Evolutionary conservation across 768 basidiomycete species (phyloP).

Genomic region (Gymnopilus junonius): DNA sequence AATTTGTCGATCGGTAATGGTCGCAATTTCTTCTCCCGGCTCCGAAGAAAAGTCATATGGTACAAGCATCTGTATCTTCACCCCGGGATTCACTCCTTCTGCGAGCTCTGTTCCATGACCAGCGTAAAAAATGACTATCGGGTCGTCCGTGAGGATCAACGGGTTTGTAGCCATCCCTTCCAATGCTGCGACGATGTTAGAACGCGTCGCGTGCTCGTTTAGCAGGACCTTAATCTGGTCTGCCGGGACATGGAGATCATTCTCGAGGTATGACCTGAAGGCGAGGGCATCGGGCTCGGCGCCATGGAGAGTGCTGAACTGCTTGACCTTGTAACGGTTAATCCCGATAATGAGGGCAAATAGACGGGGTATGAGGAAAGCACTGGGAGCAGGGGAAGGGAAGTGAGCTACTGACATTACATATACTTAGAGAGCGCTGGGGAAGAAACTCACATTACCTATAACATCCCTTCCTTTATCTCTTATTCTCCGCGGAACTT

Average conservation of each 20-base stretch:
- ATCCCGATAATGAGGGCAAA: conserved; percentile 18
- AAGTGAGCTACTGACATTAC: background rate
- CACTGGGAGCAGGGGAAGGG: background rate
- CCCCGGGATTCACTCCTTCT: background rate
- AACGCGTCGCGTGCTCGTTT: conserved; percentile 54
- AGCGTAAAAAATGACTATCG: conserved; percentile 58
- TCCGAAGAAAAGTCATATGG: conserved; percentile 3
- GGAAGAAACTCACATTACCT: background rate
- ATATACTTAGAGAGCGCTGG: background rate
- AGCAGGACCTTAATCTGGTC: conserved; percentile 49
- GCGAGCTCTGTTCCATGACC: conserved; percentile 30
- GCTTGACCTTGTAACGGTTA: conserved; percentile 2
- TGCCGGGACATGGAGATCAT: background rate
- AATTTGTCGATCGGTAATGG: background rate
- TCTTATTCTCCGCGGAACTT: too few species aligned
- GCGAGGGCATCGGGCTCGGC: conserved; percentile 10
- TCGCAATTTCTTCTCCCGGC: background rate
- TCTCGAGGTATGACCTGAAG: conserved; percentile 4
- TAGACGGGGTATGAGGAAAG: conserved; percentile 18
- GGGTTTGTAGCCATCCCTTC: conserved; percentile 56
- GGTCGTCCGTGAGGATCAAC: conserved; percentile 37
- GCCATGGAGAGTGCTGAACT: conserved; percentile 1
- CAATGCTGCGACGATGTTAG: conserved; percentile 56
- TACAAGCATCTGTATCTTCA: conserved; percentile 9
- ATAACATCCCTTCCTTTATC: background rate